Base-by-base conservation (phyloP, 1,284 basidiomycete genomes). In the Cryptococcus neoformans region DNA sequence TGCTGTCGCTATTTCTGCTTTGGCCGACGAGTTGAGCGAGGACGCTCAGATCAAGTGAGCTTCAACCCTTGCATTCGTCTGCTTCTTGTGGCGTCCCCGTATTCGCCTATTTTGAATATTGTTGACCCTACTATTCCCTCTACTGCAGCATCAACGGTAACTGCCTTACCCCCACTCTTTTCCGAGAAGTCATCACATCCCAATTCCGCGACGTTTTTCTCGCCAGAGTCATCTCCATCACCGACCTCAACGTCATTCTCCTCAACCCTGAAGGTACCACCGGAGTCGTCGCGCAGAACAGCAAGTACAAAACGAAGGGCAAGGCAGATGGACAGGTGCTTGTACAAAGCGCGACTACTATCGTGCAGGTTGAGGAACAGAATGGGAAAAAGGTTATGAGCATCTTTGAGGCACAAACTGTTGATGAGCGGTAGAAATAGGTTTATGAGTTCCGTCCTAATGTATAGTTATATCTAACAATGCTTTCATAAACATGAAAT, bases 41-140 rank as follows among this genome's bases (percentile, higher is more conserved):
- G 58, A 59, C 21, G 58, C 58, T 41, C 35, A 41, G 28, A 59
- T 59, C 44, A 51, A 44, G 58, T 59, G 44, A 44, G 58, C 44
- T 17, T 3, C 9, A 17, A 1, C 49, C 16, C 49, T 14, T 38
- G 35, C 28, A 35, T 9, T 11, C 35, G 17, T 49, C 48, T 47
- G n/a, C 14, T n/a, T 12, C 49, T 28, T 36, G n/a, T 6, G 21
- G 21, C 21, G 21, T 21, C 21, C 21, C 21, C 21, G 1, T 21
- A 21, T 21, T 21, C 21, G 21, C 21, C 21, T 21, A 21, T 21
- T 21, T 21, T 21, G 21, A 21, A 21, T 21, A 21, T 21, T 21
- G 21, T 21, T 21, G 21, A 21, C 21, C 21, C 21, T 21, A 21
- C 21, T 21, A 21, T 21, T 21, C 21, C 41, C 17, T 5, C n/a